Evolutionary conservation across 768 basidiomycete species (phyloP).

Genomic region (Mycena belliarum): DNA sequence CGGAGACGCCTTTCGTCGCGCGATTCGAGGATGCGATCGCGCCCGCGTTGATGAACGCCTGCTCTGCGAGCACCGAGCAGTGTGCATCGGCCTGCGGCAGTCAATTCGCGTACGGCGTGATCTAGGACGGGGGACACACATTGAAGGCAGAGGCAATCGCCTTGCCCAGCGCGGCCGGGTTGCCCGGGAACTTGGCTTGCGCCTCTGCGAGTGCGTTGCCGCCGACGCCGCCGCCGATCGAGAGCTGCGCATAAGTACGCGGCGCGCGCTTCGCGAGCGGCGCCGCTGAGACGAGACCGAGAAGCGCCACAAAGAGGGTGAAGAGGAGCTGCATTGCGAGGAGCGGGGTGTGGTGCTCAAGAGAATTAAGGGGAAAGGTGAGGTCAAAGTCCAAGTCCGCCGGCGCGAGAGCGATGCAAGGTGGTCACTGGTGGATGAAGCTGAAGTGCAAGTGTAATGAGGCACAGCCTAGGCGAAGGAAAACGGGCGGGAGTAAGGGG

Average conservation of each 20-base stretch:
- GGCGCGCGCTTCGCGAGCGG: constrained; percentile 10
- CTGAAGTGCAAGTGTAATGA: constrained; percentile 8
- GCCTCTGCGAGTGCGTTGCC: constrained; percentile 15
- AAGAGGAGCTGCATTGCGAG: constrained; percentile 6
- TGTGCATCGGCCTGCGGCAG: constrained; percentile 7
- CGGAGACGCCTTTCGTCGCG: constrained; percentile 11
- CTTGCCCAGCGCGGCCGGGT: constrained; percentile 1
- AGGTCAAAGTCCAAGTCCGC: too few relatives aligned
- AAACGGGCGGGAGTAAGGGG: not conserved
- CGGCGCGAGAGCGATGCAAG: not conserved
- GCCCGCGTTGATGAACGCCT: constrained; percentile 7
- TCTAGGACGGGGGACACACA: not conserved
- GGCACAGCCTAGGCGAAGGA: constrained; percentile 18
- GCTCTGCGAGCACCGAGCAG: constrained; percentile 7
- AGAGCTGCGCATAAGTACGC: constrained; percentile 9
- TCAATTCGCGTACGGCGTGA: not conserved
- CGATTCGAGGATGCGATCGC: constrained; percentile 7
- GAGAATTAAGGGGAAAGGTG: too few relatives aligned
- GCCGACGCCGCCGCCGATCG: constrained; percentile 10
- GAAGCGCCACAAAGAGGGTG: not conserved
- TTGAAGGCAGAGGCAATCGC: constrained; percentile 7
- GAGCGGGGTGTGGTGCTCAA: too few relatives aligned
- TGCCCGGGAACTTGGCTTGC: constrained; percentile 13
- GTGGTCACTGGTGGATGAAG: not conserved
- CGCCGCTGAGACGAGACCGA: not conserved